Percentiles rank a stretch among this genome's conserved stretches.
Conservation (phyloP, 345 rosid species). For the Sonneratia alba region DNA sequence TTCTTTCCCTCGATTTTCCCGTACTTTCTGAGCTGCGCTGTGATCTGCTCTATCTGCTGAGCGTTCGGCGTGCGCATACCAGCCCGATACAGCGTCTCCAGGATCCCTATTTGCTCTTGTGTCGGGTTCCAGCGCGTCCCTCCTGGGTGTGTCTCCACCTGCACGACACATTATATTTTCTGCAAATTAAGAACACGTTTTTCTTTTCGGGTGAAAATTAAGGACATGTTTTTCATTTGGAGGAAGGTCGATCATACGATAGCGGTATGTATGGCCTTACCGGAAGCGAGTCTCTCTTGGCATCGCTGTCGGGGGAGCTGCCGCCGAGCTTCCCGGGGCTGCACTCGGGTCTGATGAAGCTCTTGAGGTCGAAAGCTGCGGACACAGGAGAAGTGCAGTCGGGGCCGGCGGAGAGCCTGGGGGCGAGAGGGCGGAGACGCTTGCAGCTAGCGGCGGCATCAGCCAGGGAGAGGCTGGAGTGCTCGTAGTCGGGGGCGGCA, state of each 20-base stretch:
- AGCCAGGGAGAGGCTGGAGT: conserved; percentile 58
- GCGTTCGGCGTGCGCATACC: conserved; percentile 95
- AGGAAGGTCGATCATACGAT: too few relatives aligned
- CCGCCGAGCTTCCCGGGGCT: too few relatives aligned
- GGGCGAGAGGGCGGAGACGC: conserved; percentile 83
- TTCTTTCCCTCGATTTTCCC: conserved; percentile 98
- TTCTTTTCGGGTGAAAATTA: too few relatives aligned
- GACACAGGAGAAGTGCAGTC: conserved; percentile 10
- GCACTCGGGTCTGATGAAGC: conserved; percentile 77
- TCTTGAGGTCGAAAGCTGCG: conserved; percentile 75
- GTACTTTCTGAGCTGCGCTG: conserved; percentile 59
- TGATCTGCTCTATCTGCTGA: conserved; percentile 88
- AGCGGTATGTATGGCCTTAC: conserved; percentile 16
- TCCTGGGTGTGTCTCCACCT: conserved; percentile 89
- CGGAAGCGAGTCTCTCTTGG: conserved; percentile 40
- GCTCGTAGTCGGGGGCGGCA: conserved; percentile 17
- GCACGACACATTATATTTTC: conserved; percentile 1
- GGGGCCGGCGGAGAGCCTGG: conserved; percentile 36
- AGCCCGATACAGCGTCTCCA: conserved; percentile 76
- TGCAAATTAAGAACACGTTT: too few relatives aligned
- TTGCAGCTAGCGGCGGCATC: conserved; percentile 35
- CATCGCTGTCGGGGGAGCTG: conserved; percentile 23
- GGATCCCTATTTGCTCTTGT: conserved; percentile 87
- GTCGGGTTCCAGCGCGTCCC: conserved; percentile 99
- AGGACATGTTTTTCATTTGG: too few relatives aligned